phyloP scores from a whole-genome alignment of 805 yeast genomes.

The Cyberlindnera mrakii region DNA sequence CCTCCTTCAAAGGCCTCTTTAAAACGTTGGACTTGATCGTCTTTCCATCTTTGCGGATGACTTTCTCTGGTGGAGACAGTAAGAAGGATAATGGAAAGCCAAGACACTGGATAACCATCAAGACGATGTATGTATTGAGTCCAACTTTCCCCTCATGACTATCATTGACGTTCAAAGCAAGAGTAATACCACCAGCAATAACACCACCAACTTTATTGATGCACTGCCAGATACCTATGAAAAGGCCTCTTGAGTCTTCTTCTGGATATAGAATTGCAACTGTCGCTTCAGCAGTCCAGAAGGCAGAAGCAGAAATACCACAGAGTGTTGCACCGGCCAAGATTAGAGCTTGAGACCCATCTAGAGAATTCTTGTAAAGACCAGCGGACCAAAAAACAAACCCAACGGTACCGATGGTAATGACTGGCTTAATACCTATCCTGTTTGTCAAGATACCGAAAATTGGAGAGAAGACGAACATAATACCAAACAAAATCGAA shows the following conservation, averaged over 20 bases:
- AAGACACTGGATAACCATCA: conserved; percentile 22
- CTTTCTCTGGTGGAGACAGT: conserved; percentile 22
- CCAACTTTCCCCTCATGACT: conserved; percentile 17
- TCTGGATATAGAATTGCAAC: conserved; percentile 23
- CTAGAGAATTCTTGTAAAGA: conserved; percentile 22
- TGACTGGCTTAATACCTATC: conserved; percentile 16
- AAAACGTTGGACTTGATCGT: conserved; percentile 8
- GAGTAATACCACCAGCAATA: conserved; percentile 22
- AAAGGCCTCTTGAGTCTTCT: conserved; percentile 18
- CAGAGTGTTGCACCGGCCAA: conserved; percentile 21
- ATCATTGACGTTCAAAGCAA: conserved; percentile 13
- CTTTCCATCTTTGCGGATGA: conserved; percentile 26
- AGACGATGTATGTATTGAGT: conserved; percentile 21
- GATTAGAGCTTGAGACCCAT: conserved; percentile 22
- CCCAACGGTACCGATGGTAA: conserved; percentile 21
- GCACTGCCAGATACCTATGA: conserved; percentile 25
- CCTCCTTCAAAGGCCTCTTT: conserved; percentile 5
- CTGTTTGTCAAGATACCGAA: conserved; percentile 20
- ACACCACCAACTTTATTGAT: conserved; percentile 23
- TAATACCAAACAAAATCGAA: conserved; percentile 17
- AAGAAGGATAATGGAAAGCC: conserved; percentile 16
- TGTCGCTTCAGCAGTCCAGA: conserved; percentile 26
- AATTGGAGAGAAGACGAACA: conserved; percentile 18
- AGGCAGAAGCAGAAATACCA: conserved; percentile 23
- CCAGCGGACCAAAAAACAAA: conserved; percentile 24